Percentiles rank a stretch among this genome's conserved stretches.
Evolutionary conservation across 179 eudicot species (phyloP).

Genomic region (Dionaea muscipula): DNA sequence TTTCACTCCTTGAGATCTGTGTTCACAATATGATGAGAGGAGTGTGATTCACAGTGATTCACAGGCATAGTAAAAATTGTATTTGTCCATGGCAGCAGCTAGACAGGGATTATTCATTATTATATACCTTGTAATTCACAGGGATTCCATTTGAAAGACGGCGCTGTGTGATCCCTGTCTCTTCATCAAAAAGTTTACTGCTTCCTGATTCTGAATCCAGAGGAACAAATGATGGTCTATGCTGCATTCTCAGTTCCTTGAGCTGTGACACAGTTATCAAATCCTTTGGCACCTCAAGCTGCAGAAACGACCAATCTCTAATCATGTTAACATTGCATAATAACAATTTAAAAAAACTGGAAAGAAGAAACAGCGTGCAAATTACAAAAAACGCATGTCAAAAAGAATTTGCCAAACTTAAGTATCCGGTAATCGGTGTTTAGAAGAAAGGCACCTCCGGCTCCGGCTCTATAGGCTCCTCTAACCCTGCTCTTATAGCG

Average conservation of each 20-base stretch:
- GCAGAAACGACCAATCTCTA: constrained; percentile 17
- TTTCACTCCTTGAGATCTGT: constrained; percentile 72
- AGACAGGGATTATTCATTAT: not conserved
- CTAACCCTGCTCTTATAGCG: constrained; percentile 74
- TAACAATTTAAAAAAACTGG: not conserved
- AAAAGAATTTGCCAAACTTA: not conserved
- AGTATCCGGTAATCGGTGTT: not conserved
- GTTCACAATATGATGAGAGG: constrained; percentile 3
- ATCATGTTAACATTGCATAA: not conserved
- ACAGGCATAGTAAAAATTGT: not conserved
- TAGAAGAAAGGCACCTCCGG: constrained; percentile 53
- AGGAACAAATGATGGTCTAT: constrained; percentile 53
- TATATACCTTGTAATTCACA: constrained; percentile 78
- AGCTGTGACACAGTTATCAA: constrained; percentile 53
- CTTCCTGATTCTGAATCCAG: constrained; percentile 23
- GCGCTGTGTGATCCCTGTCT: constrained; percentile 76
- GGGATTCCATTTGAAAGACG: constrained; percentile 93
- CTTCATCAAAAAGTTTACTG: constrained; percentile 49
- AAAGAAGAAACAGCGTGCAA: not conserved
- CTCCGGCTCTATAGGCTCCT: constrained; percentile 88
- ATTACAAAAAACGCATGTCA: not conserved
- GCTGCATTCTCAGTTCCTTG: constrained; percentile 42
- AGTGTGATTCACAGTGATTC: too few species aligned
- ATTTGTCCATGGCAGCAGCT: not conserved
- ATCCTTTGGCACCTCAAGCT: constrained; percentile 97